Percentiles rank a stretch among this genome's conserved stretches.
phyloP scores from a whole-genome alignment of 352 stramenopile genomes.

The Thalassiosira exigua region DNA sequence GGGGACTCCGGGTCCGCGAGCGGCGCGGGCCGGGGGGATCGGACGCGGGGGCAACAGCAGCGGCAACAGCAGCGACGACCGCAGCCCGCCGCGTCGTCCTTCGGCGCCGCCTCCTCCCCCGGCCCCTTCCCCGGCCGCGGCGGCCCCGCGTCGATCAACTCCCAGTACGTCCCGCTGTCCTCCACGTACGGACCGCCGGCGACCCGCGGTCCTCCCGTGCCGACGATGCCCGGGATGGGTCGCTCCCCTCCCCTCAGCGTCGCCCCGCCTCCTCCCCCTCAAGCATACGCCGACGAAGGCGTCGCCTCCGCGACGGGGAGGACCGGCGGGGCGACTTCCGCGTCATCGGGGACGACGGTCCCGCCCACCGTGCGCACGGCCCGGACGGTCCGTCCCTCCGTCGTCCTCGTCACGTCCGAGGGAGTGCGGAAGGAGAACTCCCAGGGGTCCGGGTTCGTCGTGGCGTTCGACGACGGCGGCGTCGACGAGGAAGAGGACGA shows the following conservation, averaged over 20 bases:
- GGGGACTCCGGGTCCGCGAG: neutral
- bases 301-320: neutral
- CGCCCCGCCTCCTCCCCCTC: slow-evolving; percentile 13
- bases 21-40: neutral
- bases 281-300: too few relatives aligned
- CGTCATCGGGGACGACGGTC: neutral
- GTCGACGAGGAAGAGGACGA: slow-evolving; percentile 38
- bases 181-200: slow-evolving; percentile 12
- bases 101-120: too few relatives aligned
- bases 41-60: neutral
- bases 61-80: slow-evolving; percentile 1
- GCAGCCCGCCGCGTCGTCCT: too few relatives aligned
- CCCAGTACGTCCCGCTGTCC: slow-evolving; percentile 43
- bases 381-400: slow-evolving; percentile 46
- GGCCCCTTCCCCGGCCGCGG: too few relatives aligned
- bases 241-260: slow-evolving; percentile 26
- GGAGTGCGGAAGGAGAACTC: slow-evolving; percentile 65
- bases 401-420: slow-evolving; percentile 60
- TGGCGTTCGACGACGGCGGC: slow-evolving; percentile 45
- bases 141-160: slow-evolving; percentile 13
- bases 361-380: slow-evolving; percentile 43
- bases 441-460: slow-evolving; percentile 63
- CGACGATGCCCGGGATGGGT: slow-evolving; percentile 12
- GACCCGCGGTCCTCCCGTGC: neutral
- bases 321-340: too few relatives aligned